phyloP scores from a whole-genome alignment of 2,329 filamentous ascomycete genomes.

The Xylaria sp. region DNA sequence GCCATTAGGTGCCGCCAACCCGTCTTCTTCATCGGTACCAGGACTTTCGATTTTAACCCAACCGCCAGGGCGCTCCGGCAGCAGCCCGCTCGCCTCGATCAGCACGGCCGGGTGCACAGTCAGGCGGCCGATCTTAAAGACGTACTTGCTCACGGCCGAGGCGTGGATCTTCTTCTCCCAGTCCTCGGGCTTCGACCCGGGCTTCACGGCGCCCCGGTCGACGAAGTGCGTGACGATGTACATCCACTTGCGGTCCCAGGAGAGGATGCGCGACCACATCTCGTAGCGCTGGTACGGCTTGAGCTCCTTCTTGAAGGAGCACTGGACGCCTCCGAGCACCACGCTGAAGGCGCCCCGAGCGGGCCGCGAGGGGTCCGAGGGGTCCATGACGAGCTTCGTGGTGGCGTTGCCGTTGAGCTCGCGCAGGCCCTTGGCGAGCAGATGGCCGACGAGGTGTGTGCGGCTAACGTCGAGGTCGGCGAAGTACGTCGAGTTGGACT shows the following conservation, averaged over 20 bases:
- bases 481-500: constrained; percentile 86
- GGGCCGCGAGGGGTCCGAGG: constrained; percentile 50
- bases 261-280: constrained; percentile 72
- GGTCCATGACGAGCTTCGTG: constrained; percentile 57
- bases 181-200: constrained; percentile 49
- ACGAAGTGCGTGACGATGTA: constrained; percentile 79
- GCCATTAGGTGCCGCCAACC: constrained; percentile 40
- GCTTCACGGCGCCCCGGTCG: constrained; percentile 62
- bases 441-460: constrained; percentile 76
- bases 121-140: constrained; percentile 79
- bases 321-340: constrained; percentile 74
- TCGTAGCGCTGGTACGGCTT: constrained; percentile 72
- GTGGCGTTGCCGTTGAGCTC: constrained; percentile 55
- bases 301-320: constrained; percentile 77
- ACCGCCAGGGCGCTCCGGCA: constrained; percentile 75
- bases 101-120: constrained; percentile 84
- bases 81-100: constrained; percentile 71
- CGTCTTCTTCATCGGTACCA: constrained; percentile 22
- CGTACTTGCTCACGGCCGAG: constrained; percentile 78
- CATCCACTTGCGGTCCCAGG: constrained; percentile 83
- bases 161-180: constrained; percentile 72
- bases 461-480: constrained; percentile 83
- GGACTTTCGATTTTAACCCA: constrained; percentile 55
- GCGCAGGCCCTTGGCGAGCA: constrained; percentile 65
- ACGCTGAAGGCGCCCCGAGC: constrained; percentile 63